Evolutionary conservation across 352 stramenopile genomes (phyloP).

Genomic region (Pythium oligandrum): DNA sequence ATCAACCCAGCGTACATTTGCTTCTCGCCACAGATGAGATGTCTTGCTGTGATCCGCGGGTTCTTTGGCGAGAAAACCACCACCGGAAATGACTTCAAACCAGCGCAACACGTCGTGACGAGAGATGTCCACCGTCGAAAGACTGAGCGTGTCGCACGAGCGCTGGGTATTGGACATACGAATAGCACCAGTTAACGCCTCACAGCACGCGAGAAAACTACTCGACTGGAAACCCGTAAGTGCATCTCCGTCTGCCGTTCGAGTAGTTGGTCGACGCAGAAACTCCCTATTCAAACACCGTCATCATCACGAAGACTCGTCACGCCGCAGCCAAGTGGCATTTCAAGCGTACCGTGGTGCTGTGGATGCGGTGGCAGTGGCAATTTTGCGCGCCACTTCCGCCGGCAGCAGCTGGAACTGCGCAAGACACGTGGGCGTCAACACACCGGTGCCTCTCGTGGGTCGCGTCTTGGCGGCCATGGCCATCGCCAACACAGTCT

Average conservation of each 20-base stretch:
- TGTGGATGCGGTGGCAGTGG: too few relatives aligned
- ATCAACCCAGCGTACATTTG: slow-evolving; percentile 22
- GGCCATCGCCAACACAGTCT: slow-evolving; percentile 72
- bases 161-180: slow-evolving; percentile 56
- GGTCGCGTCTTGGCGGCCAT: slow-evolving; percentile 17
- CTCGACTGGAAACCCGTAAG: slow-evolving; percentile 43
- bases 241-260: slow-evolving; percentile 47
- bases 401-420: slow-evolving; percentile 56
- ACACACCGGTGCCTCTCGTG: slow-evolving; percentile 1
- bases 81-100: slow-evolving; percentile 50
- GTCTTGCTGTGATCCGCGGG: slow-evolving; percentile 31
- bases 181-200: slow-evolving; percentile 26
- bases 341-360: too few relatives aligned
- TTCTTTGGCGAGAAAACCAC: slow-evolving; percentile 40
- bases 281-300: slow-evolving; percentile 12
- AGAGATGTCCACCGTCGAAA: not conserved
- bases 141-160: slow-evolving; percentile 63
- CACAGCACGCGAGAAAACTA: slow-evolving; percentile 40
- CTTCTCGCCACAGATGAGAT: slow-evolving; percentile 38
- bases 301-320: too few relatives aligned
- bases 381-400: not conserved
- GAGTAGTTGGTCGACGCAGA: slow-evolving; percentile 25
- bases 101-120: slow-evolving; percentile 28
- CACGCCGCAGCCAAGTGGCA: too few relatives aligned
- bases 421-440: slow-evolving; percentile 15